Percentiles rank a stretch among this genome's conserved stretches.
Conservation (phyloP, 805 yeast genomes). For the Spencermartinsiella europaea region DNA sequence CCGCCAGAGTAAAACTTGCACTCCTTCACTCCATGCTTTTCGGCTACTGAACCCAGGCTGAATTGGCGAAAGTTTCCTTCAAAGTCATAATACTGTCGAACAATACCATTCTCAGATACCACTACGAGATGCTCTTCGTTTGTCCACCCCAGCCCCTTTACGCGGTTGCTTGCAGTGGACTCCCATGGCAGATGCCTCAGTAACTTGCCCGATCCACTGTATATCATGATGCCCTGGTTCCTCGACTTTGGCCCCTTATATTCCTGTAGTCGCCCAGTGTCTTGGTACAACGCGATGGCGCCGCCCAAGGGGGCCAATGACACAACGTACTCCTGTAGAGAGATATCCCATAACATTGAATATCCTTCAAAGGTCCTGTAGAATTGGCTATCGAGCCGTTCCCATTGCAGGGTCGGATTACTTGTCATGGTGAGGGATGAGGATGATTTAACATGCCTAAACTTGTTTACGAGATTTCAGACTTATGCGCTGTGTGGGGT, state of each 20-base stretch:
- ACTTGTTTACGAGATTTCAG: no score
- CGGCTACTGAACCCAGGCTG: slow-evolving; percentile 34
- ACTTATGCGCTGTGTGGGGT: no score
- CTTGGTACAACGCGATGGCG: slow-evolving; percentile 42
- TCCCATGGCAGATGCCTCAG: slow-evolving; percentile 32
- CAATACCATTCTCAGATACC: slow-evolving; percentile 47
- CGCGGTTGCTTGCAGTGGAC: slow-evolving; percentile 37
- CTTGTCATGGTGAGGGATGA: slow-evolving; percentile 8
- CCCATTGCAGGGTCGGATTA: slow-evolving; percentile 51
- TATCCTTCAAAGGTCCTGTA: slow-evolving; percentile 60
- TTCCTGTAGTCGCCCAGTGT: slow-evolving; percentile 30
- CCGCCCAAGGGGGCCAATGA: slow-evolving; percentile 51
- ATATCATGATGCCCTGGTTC: slow-evolving; percentile 25
- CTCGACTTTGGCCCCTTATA: slow-evolving; percentile 19
- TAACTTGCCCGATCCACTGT: slow-evolving; percentile 30
- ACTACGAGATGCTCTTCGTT: slow-evolving; percentile 51
- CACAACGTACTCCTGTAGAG: slow-evolving; percentile 41
- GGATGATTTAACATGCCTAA: no score
- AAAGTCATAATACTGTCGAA: slow-evolving; percentile 58
- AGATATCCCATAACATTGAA: slow-evolving; percentile 45
- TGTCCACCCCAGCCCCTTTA: slow-evolving; percentile 52
- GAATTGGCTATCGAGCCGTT: slow-evolving; percentile 63
- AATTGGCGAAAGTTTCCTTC: slow-evolving; percentile 62
- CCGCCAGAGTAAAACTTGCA: slow-evolving; percentile 39
- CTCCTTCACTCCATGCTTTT: slow-evolving; percentile 32